These are phyloP conservation scores for Vaccinium corymbosum DNA, from an alignment of 148 eudicot genomes.

Conservation along the genomic window DNA sequence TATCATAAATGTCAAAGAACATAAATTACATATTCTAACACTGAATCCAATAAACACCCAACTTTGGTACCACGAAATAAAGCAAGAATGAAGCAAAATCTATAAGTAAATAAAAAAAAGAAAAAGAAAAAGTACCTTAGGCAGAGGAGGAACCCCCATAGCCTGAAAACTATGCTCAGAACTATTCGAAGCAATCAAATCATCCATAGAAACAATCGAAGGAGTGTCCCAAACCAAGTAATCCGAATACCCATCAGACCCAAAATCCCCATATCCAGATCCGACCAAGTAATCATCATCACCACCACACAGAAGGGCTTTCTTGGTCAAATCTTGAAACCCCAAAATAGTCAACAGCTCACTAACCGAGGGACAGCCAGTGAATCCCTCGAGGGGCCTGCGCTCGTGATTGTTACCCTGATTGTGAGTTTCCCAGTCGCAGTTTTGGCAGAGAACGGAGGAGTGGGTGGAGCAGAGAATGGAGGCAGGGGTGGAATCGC, in stretches of 20 bases:
- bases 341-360: slow-evolving; percentile 57
- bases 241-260: slow-evolving; percentile 39
- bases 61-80: neutral
- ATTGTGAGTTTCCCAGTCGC: slow-evolving; percentile 68
- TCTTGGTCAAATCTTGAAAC: slow-evolving; percentile 34
- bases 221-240: slow-evolving; percentile 56
- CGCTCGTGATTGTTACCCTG: slow-evolving; percentile 40
- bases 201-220: slow-evolving; percentile 38
- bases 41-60: neutral
- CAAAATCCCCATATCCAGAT: neutral
- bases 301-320: slow-evolving; percentile 16
- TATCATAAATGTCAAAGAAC: neutral
- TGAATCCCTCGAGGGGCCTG: slow-evolving; percentile 73
- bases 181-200: slow-evolving; percentile 36
- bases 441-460: slow-evolving; percentile 68
- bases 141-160: slow-evolving; percentile 52
- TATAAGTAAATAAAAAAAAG: neutral
- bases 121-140: slow-evolving; percentile 30
- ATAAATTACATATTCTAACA: neutral
- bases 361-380: slow-evolving; percentile 51
- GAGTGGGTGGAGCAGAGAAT: slow-evolving; percentile 51
- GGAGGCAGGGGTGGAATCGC: slow-evolving; percentile 63
- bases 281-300: neutral
- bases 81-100: neutral
- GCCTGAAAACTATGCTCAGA: slow-evolving; percentile 36